Conservation (phyloP, 331 rosid genomes). For the Erythrophleum ivorense region DNA sequence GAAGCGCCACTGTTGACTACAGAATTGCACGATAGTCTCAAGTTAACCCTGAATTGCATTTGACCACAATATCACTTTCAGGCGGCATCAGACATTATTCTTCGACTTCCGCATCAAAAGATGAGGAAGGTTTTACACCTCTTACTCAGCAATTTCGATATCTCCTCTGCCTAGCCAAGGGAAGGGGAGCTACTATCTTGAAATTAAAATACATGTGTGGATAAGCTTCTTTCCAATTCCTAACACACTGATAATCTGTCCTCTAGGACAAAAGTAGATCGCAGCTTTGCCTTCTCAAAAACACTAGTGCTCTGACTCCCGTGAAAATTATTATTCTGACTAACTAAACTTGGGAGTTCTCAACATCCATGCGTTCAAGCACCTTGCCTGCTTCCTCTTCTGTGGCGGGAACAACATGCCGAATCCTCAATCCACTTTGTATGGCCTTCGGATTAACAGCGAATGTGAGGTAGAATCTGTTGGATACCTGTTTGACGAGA, state of each 20-base stretch:
- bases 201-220: neutral
- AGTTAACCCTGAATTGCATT: neutral
- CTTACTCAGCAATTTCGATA: neutral
- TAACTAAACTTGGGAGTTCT: conserved; percentile 44
- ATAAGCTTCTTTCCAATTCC: conserved; percentile 6
- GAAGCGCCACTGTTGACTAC: neutral
- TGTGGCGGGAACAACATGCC: conserved; percentile 80
- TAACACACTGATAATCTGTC: neutral
- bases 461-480: conserved; percentile 90
- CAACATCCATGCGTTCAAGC: conserved; percentile 81
- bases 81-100: neutral
- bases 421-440: conserved; percentile 60
- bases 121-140: conserved; percentile 2
- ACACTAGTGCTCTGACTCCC: neutral
- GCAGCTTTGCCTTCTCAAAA: neutral
- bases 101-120: conserved; percentile 11
- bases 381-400: conserved; percentile 87
- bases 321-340: conserved; percentile 29
- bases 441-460: conserved; percentile 64
- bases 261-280: neutral
- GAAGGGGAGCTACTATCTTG: neutral
- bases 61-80: neutral
- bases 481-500: conserved; percentile 67
- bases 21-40: neutral
- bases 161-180: neutral